Base-by-base conservation (phyloP, 2,329 filamentous ascomycete species). In the Penicillium sp. region DNA sequence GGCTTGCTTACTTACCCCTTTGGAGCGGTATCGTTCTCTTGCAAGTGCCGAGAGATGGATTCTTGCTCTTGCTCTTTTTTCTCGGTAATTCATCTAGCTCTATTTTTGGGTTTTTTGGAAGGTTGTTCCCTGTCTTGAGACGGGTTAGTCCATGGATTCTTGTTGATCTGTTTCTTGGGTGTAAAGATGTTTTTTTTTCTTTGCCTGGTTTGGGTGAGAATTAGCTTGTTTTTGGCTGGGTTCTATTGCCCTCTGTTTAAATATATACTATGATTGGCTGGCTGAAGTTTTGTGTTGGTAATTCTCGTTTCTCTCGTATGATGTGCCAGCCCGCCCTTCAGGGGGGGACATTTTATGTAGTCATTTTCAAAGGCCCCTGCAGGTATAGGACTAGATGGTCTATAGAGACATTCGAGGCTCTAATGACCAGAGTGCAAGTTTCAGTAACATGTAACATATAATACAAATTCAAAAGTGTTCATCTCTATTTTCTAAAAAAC, bases 1-100 rank as follows among this genome's bases (percentile, higher is more conserved):
- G 47, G 28, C 3, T 33, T 19, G 28, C 15, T 50, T 19, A 13
- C 17, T 26, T 50, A 26, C 30, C 54, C 2, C n/a, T 24, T 49
- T 37, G 30, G 33, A 49, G 44, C 30, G 58, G 53, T 19, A 55
- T 17, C 10, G 19, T 22, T 12, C 35, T 57, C 24, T 40, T 58
- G 47, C n/a, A 33, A 35, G 53, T 59, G 28, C 56, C 24, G 38
- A 37, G 49, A 22, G 4, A 42, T 53, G 37, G 19, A 17, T 12
- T n/a, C n/a, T 37, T 15, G 35, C 35, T 37, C 35, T 45, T 56
- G 40, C 26, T 56, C 4, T n/a, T 44, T 19, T 47, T 49, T 59
- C 50, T 60, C 44, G 58, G 26, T 58, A 57, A 38, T 22, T 4
- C 8, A 19, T 22, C 4, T 13, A 15, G 28, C n/a, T 33, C n/a